Base-by-base conservation (phyloP, 2,329 filamentous ascomycete genomes). In the Samsoniella hepiali region DNA sequence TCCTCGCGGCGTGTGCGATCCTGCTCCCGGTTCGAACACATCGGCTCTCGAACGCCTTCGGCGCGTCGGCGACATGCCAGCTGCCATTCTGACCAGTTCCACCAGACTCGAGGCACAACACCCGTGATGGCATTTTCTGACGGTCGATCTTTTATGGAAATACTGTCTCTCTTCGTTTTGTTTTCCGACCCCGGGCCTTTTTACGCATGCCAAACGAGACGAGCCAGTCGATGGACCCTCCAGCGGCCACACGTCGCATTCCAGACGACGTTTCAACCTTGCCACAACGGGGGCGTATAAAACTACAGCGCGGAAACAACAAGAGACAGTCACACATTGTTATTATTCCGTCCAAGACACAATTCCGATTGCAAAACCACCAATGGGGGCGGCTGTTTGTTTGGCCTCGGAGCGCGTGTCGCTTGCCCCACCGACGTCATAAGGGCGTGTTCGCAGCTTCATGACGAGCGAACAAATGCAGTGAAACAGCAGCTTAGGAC, bases 241-340 rank as follows among this genome's bases (percentile, higher is more conserved):
- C 10, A 29, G 22, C 27, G 7, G 42, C 31, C n/a, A 36, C 58
- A 54, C 38, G 38, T 44, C 58, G 17, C 58, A 62, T 62, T 62
- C 58, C 58, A 62, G 49, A 54, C 47, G 27, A 53, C 29, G 47
- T 60, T 60, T 60, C 58, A 53, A 38, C 44, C 32, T 31, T 31
- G 9, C 11, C 32, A 50, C 47, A 22, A 47, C 13, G 17, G 47
- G 58, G 42, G 42, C 22, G 13, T 36, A 17, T 11, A n/a, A 8
- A 22, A 36, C 5, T 15, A n/a, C 42, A 6, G 11, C 57, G 34
- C 44, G 31, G 42, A 15, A 58, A 51, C 22, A 40, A 13, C 31
- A 40, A 45, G 7, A 15, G 54, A 45, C 29, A 32, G 34, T 22
- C 15, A n/a, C 13, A 10, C 13, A 32, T 44, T 38, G 36, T 32